Base-by-base conservation (phyloP, 2,329 filamentous ascomycete genomes). In the Zymoseptoria crescenta region DNA sequence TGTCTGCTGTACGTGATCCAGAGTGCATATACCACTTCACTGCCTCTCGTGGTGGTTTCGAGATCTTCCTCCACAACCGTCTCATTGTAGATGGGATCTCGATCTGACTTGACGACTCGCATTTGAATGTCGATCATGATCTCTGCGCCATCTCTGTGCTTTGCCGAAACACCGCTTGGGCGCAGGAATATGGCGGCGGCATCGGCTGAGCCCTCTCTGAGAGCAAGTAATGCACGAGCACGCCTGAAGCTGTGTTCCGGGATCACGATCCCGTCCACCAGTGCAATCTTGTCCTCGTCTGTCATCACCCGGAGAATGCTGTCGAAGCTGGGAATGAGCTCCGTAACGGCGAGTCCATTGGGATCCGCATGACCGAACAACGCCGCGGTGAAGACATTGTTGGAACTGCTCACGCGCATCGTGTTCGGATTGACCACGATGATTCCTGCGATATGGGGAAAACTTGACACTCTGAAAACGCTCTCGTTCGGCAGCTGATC, bases 1-100 rank as follows among this genome's bases (percentile, higher is more conserved):
- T 96, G 91, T 62, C 92, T 83, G 19, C 93, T 97, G 72, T 97
- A 99, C 1, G 93, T 97, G 65, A 99, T 88, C 94, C 94, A 99
- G 29, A 99, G 77, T 9, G 94, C 94, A 76, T 92, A 97, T 0
- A 97, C 91, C 62, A 96, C 83, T 72, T 96, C 91, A 16, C 86
- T 83, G 62, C 81, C 79, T 3, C 76, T 70, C 30, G 74, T n/a
- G 82, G 80, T 69, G 28, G 56, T 41, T 19, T 82, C 81, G 53
- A 82, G 81, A 56, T 78, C 82, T 71, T 91, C 86, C 56, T 83
- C 79, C n/a, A 87, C 82, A 1, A 85, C 83, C 63, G 87, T 79
- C 58, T 87, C 82, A 56, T 83, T 80, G 61, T 84, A 78, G 56
- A 80, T 80, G 2, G 79, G 75, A 58, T 78, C 79, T 65, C 86